phyloP scores from a whole-genome alignment of 768 basidiomycete species.

The Omphalotus guepiniiformis region DNA sequence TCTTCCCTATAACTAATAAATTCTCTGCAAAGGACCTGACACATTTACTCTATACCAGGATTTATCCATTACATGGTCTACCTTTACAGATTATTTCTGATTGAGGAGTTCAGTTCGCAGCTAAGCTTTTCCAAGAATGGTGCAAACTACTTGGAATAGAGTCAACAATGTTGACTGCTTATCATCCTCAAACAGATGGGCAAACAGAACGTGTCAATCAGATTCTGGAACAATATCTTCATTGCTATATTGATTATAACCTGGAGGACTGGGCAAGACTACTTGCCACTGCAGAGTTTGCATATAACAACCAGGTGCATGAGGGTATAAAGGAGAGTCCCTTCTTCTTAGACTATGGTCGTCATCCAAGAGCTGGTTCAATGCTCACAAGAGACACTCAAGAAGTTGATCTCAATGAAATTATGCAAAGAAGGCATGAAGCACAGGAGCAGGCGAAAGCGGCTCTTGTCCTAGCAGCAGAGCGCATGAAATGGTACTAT shows the following conservation, averaged over 20 bases:
- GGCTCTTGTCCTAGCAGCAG: too few species aligned
- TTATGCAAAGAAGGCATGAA: too few species aligned
- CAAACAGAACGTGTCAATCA: constrained; percentile 24
- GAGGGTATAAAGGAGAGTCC: constrained; percentile 21
- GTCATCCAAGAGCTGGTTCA: constrained; percentile 14
- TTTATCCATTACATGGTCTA: constrained; percentile 9
- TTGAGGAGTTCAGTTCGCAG: constrained; percentile 8
- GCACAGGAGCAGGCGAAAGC: too few species aligned
- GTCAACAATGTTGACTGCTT: constrained; percentile 1
- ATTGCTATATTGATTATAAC: constrained; percentile 18
- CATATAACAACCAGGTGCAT: constrained; percentile 24
- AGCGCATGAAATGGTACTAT: too few species aligned
- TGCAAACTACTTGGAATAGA: neutral
- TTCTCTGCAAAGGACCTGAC: constrained; percentile 5
- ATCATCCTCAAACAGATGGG: constrained; percentile 11
- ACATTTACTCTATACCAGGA: constrained; percentile 9
- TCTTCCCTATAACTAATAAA: neutral
- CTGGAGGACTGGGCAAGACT: constrained; percentile 24
- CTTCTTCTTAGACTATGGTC: constrained; percentile 23
- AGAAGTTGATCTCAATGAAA: constrained; percentile 2
- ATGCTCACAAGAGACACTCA: neutral
- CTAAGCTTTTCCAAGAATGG: neutral
- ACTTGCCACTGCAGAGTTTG: constrained; percentile 22
- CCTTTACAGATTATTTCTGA: constrained; percentile 3
- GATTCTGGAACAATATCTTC: constrained; percentile 22